Percentiles rank a stretch among this genome's conserved stretches.
Conservation (phyloP, 768 basidiomycete species). For the Lentinula lateritia region DNA sequence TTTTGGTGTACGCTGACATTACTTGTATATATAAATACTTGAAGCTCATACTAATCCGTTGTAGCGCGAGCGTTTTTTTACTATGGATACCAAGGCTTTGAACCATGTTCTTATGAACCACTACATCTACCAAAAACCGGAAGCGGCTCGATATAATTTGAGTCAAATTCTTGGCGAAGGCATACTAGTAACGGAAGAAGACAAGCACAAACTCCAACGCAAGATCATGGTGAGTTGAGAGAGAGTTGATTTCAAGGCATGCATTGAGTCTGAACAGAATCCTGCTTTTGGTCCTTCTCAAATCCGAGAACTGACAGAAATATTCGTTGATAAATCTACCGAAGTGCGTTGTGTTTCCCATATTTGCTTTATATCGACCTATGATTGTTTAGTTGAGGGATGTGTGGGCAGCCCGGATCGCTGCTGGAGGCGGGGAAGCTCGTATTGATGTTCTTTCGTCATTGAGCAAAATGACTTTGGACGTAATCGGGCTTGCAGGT, state of each 20-base stretch:
- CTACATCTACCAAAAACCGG: constrained; percentile 52
- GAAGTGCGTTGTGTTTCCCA: constrained; percentile 27
- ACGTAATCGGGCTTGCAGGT: constrained; percentile 71
- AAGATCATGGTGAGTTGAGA: constrained; percentile 33
- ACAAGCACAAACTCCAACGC: constrained; percentile 42
- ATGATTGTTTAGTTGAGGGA: constrained; percentile 38
- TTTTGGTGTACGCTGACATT: constrained; percentile 22
- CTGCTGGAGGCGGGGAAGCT: constrained; percentile 16
- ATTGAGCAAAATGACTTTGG: constrained; percentile 65
- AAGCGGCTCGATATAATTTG: constrained; percentile 29
- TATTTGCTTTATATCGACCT: background rate
- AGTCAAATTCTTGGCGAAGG: constrained; percentile 39
- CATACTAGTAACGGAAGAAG: constrained; percentile 43
- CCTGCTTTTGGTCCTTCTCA: constrained; percentile 62
- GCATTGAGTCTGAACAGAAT: constrained; percentile 31
- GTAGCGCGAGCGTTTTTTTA: constrained; percentile 39
- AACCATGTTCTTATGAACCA: constrained; percentile 58
- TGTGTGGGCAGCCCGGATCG: constrained; percentile 32
- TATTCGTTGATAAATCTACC: constrained; percentile 51
- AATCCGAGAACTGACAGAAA: constrained; percentile 49
- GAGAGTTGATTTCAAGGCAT: background rate
- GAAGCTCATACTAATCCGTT: background rate
- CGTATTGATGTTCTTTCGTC: constrained; percentile 58
- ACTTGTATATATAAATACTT: too few relatives aligned
- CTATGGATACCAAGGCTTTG: constrained; percentile 57